Conservation (phyloP, 306 rosid species). For the Arachis hypogaea region DNA sequence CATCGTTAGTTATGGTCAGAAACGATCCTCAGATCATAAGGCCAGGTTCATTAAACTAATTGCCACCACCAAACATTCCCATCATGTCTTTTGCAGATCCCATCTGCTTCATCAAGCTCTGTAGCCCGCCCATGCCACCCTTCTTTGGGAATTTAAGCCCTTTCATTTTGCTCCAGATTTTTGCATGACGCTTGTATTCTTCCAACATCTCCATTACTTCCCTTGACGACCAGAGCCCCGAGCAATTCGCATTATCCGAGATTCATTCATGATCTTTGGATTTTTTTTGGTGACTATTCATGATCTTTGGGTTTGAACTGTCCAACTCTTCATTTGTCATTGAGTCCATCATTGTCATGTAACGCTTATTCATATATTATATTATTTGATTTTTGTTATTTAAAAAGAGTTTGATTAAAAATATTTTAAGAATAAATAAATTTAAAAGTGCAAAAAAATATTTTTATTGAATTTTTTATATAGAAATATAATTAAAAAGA, state of each 20-base stretch:
- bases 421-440: too few species aligned
- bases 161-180: conserved; percentile 80
- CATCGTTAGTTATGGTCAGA: conserved; percentile 1
- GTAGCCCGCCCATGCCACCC: conserved; percentile 81
- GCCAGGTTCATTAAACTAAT: conserved; percentile 40
- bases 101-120: conserved; percentile 89
- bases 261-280: conserved; percentile 79
- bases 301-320: conserved; percentile 76
- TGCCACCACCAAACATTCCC: conserved; percentile 85
- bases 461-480: too few species aligned
- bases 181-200: conserved; percentile 57
- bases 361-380: conserved; percentile 48
- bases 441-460: too few species aligned
- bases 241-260: conserved; percentile 81
- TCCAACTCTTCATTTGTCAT: conserved; percentile 62
- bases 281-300: too few species aligned
- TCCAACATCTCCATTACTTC: conserved; percentile 89
- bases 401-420: too few species aligned
- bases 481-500: too few species aligned
- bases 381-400: too few species aligned
- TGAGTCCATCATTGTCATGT: conserved; percentile 98
- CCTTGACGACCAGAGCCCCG: conserved; percentile 78
- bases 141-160: conserved; percentile 85
- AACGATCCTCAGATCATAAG: conserved; percentile 28
- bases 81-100: conserved; percentile 82